Evolutionary conservation across 306 rosid genomes (phyloP), one percentile per base, ranked within the genome.

Genomic region (Prunus davidiana): DNA sequence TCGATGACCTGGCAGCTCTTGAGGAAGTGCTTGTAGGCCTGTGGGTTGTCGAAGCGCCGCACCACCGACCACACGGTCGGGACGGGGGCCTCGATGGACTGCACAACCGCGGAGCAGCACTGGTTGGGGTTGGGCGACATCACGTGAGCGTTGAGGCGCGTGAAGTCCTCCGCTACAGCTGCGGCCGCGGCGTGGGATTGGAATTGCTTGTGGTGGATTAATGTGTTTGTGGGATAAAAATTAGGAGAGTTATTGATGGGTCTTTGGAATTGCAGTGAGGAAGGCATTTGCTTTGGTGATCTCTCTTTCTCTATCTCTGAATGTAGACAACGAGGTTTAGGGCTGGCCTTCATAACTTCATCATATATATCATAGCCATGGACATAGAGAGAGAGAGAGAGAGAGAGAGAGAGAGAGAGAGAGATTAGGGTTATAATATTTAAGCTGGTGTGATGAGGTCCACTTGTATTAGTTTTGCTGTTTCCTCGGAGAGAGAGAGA

Each of bases 11-110:
- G 89, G 83, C 98, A 95, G 84, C 97, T 95, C 88, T 88, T 95
- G 30, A 95, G 80, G 63, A 95, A 95, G 70, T 95, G 89, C 76
- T 95, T 95, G 90, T 95, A 95, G 2, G 81, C 96, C 63, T 95
- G 98, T 0, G 98, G 98, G 65, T 90, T 88, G 71, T 92, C 98
- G 82, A 95, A 95, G 3, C 98, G 91, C 1, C 97, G 84, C 0
- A 95, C 89, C 0, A 95, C 90, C 16, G 96, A 76, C 98, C 98
- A 95, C n/a, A 95, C 98, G 22, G 85, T 69, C 1, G 86, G 73
- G 25, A 85, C 84, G 0, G 97, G 91, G 1, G 97, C 97, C 77
- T 88, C 78, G 63, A 92, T 90, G 60, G 73, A 51, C 73, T 95
- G 98, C 79, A 92, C 81, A 61, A 92, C 92, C 6, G 86, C 79